phyloP scores from a whole-genome alignment of 1,284 basidiomycete species.

The Cryptococcus floricola region DNA sequence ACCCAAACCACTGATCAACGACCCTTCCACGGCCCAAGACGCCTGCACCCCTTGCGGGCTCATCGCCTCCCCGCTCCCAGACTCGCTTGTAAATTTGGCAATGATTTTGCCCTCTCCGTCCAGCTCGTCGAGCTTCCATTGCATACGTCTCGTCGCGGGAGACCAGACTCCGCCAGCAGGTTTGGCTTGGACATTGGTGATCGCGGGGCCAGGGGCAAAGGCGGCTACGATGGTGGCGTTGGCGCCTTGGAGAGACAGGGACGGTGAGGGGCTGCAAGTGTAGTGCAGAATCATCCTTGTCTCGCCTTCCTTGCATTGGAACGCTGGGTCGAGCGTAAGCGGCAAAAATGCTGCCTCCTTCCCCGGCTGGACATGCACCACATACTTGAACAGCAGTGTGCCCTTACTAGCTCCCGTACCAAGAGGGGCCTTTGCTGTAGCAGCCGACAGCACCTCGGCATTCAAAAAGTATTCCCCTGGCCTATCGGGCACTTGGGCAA shows the following conservation, averaged over 20 bases:
- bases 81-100: conserved; percentile 50
- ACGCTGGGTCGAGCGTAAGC: conserved; percentile 51
- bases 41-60: conserved; percentile 46
- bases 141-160: conserved; percentile 42
- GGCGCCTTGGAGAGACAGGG: conserved; percentile 10
- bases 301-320: conserved; percentile 53
- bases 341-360: conserved; percentile 45
- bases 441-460: conserved; percentile 40
- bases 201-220: conserved; percentile 39
- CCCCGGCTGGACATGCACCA: conserved; percentile 49
- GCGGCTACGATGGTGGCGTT: conserved; percentile 47
- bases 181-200: conserved; percentile 54
- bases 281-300: conserved; percentile 55
- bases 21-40: conserved; percentile 49
- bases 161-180: conserved; percentile 50
- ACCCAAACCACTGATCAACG: conserved; percentile 45
- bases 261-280: conserved; percentile 7
- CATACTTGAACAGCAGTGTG: conserved; percentile 54
- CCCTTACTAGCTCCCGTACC: conserved; percentile 15
- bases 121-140: conserved; percentile 47
- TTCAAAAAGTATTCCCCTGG: conserved; percentile 54
- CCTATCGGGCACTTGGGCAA: conserved; percentile 46
- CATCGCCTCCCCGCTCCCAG: conserved; percentile 23
- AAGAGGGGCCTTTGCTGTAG: conserved; percentile 9
- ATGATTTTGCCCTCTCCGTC: conserved; percentile 49